Conservation (phyloP, 2,329 filamentous ascomycete genomes). For the Aspergillus floridensis region DNA sequence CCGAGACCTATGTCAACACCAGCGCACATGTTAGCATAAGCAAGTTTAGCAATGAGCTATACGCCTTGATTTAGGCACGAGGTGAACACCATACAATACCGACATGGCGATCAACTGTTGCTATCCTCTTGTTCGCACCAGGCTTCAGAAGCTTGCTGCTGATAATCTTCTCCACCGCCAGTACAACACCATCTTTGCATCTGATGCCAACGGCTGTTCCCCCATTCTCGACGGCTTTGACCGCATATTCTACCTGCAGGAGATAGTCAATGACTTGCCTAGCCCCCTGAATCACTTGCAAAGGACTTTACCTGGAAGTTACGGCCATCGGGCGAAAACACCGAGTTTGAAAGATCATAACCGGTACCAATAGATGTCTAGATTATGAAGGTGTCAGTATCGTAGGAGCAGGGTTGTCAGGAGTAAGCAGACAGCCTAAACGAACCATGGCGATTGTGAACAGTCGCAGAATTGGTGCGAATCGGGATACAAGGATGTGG, state of each 20-base stretch:
- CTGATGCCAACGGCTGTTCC: slow-evolving; percentile 94
- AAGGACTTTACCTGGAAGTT: slow-evolving; percentile 77
- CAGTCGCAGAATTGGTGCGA: background rate
- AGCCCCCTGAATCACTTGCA: background rate
- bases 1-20: slow-evolving; percentile 66
- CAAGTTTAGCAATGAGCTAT: background rate
- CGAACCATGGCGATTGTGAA: slow-evolving; percentile 21
- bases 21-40: slow-evolving; percentile 6
- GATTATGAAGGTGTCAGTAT: slow-evolving; percentile 16
- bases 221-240: slow-evolving; percentile 97
- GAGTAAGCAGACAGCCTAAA: slow-evolving; percentile 3
- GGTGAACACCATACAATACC: slow-evolving; percentile 68
- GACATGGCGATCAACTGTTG: slow-evolving; percentile 87
- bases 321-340: slow-evolving; percentile 97
- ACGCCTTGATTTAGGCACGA: background rate
- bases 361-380: slow-evolving; percentile 99
- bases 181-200: slow-evolving; percentile 94
- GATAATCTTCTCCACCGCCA: slow-evolving; percentile 95
- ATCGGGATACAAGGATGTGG: background rate
- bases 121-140: slow-evolving; percentile 94
- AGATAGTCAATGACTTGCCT: slow-evolving; percentile 15
- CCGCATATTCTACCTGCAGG: slow-evolving; percentile 78
- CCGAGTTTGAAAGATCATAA: slow-evolving; percentile 98
- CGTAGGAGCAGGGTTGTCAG: slow-evolving; percentile 6
- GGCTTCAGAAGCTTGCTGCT: slow-evolving; percentile 93